Conservation (phyloP, 306 rosid species). For the Astragalus glycyphyllos region DNA sequence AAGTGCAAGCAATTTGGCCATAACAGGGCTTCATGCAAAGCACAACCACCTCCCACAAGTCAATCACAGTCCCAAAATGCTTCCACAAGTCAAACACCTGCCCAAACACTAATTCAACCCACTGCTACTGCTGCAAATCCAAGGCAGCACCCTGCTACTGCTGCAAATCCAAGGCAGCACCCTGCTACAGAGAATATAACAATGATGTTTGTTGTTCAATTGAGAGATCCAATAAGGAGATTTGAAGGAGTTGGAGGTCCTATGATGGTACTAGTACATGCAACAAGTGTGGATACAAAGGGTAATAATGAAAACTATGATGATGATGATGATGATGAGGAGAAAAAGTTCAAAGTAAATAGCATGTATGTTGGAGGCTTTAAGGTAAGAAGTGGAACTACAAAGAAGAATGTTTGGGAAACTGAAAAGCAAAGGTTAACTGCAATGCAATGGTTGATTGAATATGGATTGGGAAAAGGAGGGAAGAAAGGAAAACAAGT, state of each 20-base stretch:
- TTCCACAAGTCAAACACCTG: too few relatives aligned
- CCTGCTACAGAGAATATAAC: slow-evolving; percentile 49
- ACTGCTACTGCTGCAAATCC: too few relatives aligned
- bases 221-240: slow-evolving; percentile 76
- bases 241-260: slow-evolving; percentile 91
- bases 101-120: too few relatives aligned
- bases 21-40: too few relatives aligned
- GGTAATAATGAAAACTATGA: slow-evolving; percentile 38
- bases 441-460: slow-evolving; percentile 92
- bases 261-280: slow-evolving; percentile 61
- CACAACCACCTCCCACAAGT: too few relatives aligned
- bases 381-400: slow-evolving; percentile 58
- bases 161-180: too few relatives aligned
- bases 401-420: slow-evolving; percentile 66
- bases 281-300: slow-evolving; percentile 45
- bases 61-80: too few relatives aligned
- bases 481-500: slow-evolving; percentile 66
- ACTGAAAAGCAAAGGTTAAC: slow-evolving; percentile 75
- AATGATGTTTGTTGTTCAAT: slow-evolving; percentile 65
- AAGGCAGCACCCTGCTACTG: too few relatives aligned
- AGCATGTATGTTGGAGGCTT: slow-evolving; percentile 84
- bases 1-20: too few relatives aligned
- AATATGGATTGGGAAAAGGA: slow-evolving; percentile 74
- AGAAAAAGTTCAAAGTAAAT: slow-evolving; percentile 62
- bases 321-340: slow-evolving; percentile 62